A percentile compares a stretch with the other conserved stretches of the same genome.
Conservation (phyloP, 2,329 filamentous ascomycete genomes). For the Grosmannia clavigera region DNA sequence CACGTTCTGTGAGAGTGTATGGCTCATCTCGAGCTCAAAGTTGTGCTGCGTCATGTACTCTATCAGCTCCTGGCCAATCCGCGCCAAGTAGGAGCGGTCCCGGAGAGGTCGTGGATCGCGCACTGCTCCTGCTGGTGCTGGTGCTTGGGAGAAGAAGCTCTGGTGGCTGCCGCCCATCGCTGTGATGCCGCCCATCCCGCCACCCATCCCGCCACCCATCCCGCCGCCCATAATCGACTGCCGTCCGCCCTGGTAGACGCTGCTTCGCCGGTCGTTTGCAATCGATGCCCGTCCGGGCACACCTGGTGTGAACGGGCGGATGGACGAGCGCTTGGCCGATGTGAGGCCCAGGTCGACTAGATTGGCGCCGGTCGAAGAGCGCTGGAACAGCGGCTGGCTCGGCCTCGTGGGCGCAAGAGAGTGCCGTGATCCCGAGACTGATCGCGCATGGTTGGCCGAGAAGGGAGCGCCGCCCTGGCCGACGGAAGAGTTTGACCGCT, state of each 20-base stretch:
- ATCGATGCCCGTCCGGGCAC: slow-evolving; percentile 31
- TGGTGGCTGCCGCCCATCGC: slow-evolving; percentile 56
- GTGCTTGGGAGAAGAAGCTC: slow-evolving; percentile 87
- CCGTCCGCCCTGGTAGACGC: slow-evolving; percentile 56
- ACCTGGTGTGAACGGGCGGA: slow-evolving; percentile 58
- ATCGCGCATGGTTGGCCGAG: slow-evolving; percentile 60
- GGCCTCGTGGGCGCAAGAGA: slow-evolving; percentile 76
- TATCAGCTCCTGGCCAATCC: slow-evolving; percentile 77
- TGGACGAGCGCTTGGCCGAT: slow-evolving; percentile 72
- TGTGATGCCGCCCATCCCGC: slow-evolving; percentile 16
- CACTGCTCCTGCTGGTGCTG: slow-evolving; percentile 68
- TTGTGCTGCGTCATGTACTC: slow-evolving; percentile 90
- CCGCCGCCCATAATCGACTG: slow-evolving; percentile 57
- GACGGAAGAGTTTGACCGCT: slow-evolving; percentile 72
- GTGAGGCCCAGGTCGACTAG: slow-evolving; percentile 60
- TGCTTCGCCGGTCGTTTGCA: slow-evolving; percentile 59
- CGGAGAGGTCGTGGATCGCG: slow-evolving; percentile 77
- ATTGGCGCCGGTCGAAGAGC: slow-evolving; percentile 72
- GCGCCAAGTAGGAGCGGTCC: slow-evolving; percentile 65
- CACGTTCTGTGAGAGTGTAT: slow-evolving; percentile 79
- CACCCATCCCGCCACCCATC: slow-evolving; percentile 42
- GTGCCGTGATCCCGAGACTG: slow-evolving; percentile 70
- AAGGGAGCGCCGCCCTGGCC: slow-evolving; percentile 50
- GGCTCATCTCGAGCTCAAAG: slow-evolving; percentile 97
- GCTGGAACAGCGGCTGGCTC: slow-evolving; percentile 75